These are phyloP conservation scores for Xylaria palmicola DNA, from an alignment of 495 filamentous ascomycete genomes.

Conservation along the genomic window DNA sequence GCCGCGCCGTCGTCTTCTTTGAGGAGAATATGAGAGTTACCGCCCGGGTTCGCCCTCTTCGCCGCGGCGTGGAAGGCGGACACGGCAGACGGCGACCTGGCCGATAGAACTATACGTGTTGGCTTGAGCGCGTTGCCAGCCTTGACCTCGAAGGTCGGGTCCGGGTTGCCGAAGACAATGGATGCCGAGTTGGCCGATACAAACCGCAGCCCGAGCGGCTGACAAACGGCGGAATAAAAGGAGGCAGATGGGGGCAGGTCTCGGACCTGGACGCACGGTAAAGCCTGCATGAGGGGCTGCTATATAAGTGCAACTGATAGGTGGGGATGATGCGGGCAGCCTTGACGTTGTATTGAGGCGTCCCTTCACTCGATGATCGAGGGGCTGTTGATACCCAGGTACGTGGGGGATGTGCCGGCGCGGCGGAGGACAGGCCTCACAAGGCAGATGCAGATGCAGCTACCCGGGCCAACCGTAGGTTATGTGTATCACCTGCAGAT, in stretches of 20 bases:
- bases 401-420: slow-evolving; percentile 2
- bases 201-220: slow-evolving; percentile 73
- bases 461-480: background rate
- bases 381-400: background rate
- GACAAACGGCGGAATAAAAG: slow-evolving; percentile 74
- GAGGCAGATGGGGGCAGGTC: slow-evolving; percentile 76
- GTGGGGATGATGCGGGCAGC: background rate
- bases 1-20: slow-evolving; percentile 8
- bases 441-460: slow-evolving; percentile 16
- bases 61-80: slow-evolving; percentile 44
- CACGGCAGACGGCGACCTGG: slow-evolving; percentile 39
- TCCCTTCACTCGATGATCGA: background rate
- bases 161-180: slow-evolving; percentile 32
- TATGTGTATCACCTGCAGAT: background rate
- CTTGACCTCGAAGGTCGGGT: slow-evolving; percentile 42
- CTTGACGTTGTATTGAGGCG: background rate
- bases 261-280: slow-evolving; percentile 58
- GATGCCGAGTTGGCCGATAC: slow-evolving; percentile 43
- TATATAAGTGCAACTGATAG: background rate
- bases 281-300: slow-evolving; percentile 28
- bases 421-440: slow-evolving; percentile 7
- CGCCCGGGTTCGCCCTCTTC: slow-evolving; percentile 38
- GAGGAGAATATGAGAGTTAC: slow-evolving; percentile 16
- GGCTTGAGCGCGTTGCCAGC: slow-evolving; percentile 29
- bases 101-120: slow-evolving; percentile 42